A percentile compares a stretch with the other conserved stretches of the same genome.
Conservation (phyloP, 495 filamentous ascomycete genomes). For the Penicillium steckii region DNA sequence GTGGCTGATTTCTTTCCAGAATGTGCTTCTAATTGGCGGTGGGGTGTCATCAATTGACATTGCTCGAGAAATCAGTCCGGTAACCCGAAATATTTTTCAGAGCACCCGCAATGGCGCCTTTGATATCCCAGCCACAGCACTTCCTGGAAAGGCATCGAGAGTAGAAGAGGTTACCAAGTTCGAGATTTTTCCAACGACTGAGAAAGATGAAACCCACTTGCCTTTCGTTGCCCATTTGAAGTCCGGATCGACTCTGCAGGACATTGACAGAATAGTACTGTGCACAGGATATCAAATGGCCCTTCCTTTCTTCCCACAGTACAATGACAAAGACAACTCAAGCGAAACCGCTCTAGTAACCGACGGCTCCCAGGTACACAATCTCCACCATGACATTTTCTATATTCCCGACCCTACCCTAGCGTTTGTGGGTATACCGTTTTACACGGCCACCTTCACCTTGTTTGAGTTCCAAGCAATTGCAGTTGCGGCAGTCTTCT, state of each 20-base stretch:
- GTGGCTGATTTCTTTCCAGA: constrained; percentile 31
- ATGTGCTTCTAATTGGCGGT: constrained; percentile 58
- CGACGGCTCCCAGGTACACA: constrained; percentile 64
- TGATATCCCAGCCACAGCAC: constrained; percentile 47
- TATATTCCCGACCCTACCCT: constrained; percentile 64
- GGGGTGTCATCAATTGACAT: constrained; percentile 62
- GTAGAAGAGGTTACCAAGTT: constrained; percentile 47
- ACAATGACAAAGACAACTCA: constrained; percentile 46
- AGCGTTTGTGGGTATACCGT: constrained; percentile 60
- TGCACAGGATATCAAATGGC: constrained; percentile 66
- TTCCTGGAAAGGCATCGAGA: constrained; percentile 49
- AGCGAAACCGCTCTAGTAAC: constrained; percentile 56
- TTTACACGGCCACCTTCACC: constrained; percentile 61
- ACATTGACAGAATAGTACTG: constrained; percentile 55
- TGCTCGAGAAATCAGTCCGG: constrained; percentile 50
- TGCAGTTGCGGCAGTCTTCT: constrained; percentile 54
- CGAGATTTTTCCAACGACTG: constrained; percentile 15
- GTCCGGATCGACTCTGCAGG: constrained; percentile 41
- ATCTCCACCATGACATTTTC: constrained; percentile 66
- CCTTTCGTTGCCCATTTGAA: constrained; percentile 36
- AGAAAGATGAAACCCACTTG: constrained; percentile 34
- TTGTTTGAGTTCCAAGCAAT: constrained; percentile 68
- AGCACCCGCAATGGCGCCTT: constrained; percentile 56
- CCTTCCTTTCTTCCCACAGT: constrained; percentile 54
- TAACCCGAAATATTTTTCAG: constrained; percentile 55